These are phyloP conservation scores for Tanacetum coccineum DNA, from an alignment of 129 eudicot genomes.

Conservation along the genomic window DNA sequence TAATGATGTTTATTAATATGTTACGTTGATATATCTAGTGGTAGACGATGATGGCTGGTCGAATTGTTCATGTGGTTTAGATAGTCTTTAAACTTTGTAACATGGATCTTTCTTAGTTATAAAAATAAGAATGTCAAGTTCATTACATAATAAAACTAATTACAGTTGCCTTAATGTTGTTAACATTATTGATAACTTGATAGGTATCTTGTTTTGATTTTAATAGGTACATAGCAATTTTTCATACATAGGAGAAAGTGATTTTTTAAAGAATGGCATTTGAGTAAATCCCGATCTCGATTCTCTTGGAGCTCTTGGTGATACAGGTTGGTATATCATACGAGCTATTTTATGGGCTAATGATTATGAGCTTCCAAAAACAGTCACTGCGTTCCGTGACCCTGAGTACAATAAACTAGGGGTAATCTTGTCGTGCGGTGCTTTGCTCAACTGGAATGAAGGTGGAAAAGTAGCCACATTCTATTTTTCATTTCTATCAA, in stretches of 20 bases:
- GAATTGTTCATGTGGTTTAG: too few species aligned
- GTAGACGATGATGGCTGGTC: too few species aligned
- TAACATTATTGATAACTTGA: too few species aligned
- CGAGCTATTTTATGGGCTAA: constrained; percentile 56
- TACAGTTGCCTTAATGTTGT: too few species aligned
- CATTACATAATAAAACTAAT: too few species aligned
- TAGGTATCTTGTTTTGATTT: not conserved
- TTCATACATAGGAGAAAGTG: constrained; percentile 26
- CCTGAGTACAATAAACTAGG: constrained; percentile 47
- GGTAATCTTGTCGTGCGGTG: constrained; percentile 55
- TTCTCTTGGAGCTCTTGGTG: constrained; percentile 43
- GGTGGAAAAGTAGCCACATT: constrained; percentile 51
- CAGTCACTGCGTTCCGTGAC: constrained; percentile 38
- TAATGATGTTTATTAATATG: too few species aligned
- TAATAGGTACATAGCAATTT: constrained; percentile 44
- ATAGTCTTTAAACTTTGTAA: too few species aligned
- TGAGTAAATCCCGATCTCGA: constrained; percentile 48
- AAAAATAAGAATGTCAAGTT: too few species aligned
- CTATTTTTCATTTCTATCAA: constrained; percentile 43
- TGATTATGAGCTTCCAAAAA: constrained; percentile 52
- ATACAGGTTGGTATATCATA: constrained; percentile 58
- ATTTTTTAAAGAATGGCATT: constrained; percentile 52
- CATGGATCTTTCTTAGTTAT: too few species aligned
- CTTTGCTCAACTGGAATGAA: constrained; percentile 41
- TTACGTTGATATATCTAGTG: too few species aligned